Conservation (phyloP, 192 early-diverging fungal species). For the Backusella australiensis region DNA sequence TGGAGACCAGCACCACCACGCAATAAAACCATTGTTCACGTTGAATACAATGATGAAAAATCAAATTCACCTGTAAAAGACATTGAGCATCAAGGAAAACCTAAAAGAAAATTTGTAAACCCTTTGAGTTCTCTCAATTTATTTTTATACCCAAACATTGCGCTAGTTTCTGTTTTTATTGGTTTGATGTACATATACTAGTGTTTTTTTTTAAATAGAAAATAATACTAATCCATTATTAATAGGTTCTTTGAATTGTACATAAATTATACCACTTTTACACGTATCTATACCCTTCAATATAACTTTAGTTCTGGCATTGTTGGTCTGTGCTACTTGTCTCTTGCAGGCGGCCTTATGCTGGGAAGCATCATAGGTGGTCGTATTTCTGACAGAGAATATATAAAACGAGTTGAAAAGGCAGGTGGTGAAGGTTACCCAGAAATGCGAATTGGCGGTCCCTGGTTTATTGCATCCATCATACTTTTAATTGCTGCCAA, state of each 20-base stretch:
- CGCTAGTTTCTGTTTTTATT: constrained; percentile 18
- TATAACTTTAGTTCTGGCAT: constrained; percentile 28
- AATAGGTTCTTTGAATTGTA: constrained; percentile 33
- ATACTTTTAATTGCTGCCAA: constrained; percentile 4
- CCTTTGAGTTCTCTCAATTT: constrained; percentile 23
- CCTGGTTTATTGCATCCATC: constrained; percentile 12
- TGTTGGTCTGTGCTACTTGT: constrained; percentile 36
- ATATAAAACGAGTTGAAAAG: constrained; percentile 17
- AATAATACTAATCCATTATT: background rate
- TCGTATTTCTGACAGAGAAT: constrained; percentile 20
- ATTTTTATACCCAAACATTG: constrained; percentile 24
- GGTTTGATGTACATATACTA: constrained; percentile 23
- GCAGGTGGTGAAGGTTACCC: constrained; percentile 16
- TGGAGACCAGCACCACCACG: constrained; percentile 12
- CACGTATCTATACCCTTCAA: constrained; percentile 32
- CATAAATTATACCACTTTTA: constrained; percentile 31
- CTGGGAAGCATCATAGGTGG: constrained; percentile 17
- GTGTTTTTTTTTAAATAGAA: background rate
- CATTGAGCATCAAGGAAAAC: background rate
- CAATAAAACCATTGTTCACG: background rate
- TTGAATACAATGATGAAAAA: background rate
- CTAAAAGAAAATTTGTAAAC: constrained; percentile 23
- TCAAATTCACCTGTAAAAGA: constrained; percentile 22
- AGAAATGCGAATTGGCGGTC: constrained; percentile 30
- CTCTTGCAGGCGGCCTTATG: constrained; percentile 25